A percentile compares a stretch with the other conserved stretches of the same genome.
Evolutionary conservation across 2,329 filamentous ascomycete species (phyloP).

Genomic region (Phaeosphaeria sp.): DNA sequence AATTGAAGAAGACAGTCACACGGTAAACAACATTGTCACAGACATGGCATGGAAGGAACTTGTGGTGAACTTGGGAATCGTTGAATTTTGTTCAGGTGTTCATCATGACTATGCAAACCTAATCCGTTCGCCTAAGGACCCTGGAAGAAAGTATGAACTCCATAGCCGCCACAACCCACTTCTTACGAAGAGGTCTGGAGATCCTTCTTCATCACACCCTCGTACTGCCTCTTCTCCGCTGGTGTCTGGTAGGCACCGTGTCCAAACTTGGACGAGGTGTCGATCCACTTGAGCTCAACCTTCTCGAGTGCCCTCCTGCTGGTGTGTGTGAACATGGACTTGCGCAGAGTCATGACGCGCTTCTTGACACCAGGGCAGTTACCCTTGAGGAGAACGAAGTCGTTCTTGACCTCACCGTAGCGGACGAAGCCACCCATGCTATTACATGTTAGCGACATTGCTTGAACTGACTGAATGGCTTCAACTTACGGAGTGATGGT

Average conservation of each 20-base stretch:
- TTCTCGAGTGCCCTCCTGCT: conserved; percentile 96
- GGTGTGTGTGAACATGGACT: conserved; percentile 98
- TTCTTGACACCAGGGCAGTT: conserved; percentile 98
- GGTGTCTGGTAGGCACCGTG: conserved; percentile 99
- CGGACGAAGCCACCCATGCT: conserved; percentile 99
- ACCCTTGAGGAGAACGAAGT: conserved; percentile 98
- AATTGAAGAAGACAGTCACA: no score
- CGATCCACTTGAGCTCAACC: conserved; percentile 99
- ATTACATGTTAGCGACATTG: conserved; percentile 48
- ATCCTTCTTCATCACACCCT: conserved; percentile 99
- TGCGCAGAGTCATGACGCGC: conserved; percentile 97
- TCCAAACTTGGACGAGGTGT: conserved; percentile 99
- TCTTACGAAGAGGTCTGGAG: conserved; percentile 63
- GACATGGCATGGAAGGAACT: background rate
- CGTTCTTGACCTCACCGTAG: conserved; percentile 99
- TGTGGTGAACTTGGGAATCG: conserved; percentile 39
- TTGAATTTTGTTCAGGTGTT: conserved; percentile 45
- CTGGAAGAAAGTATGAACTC: conserved; percentile 44
- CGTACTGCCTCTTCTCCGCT: conserved; percentile 96
- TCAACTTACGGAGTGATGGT: conserved; percentile 94
- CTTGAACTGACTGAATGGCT: background rate
- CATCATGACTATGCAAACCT: conserved; percentile 41
- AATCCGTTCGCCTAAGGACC: conserved; percentile 46
- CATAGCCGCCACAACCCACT: conserved; percentile 28
- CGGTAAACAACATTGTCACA: background rate